A percentile compares a stretch with the other conserved stretches of the same genome.
These are phyloP conservation scores for Thermomucor indicae-seudaticae DNA, from an alignment of 371 early-diverging fungal genomes.

Conservation along the genomic window DNA sequence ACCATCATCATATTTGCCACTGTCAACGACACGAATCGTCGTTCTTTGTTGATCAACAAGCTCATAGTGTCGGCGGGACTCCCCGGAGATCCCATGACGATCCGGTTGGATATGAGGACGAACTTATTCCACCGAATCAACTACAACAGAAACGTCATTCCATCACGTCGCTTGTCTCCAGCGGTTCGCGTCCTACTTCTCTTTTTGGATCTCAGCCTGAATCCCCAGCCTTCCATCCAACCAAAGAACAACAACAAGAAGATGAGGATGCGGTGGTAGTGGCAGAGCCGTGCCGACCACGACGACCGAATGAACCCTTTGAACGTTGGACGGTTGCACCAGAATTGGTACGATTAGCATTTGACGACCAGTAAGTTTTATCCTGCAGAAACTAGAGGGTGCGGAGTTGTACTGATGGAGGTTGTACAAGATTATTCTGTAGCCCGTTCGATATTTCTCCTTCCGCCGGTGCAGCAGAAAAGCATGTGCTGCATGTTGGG, in stretches of 20 bases:
- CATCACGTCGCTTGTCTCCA: conserved; percentile 19
- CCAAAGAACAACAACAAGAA: conserved; percentile 12
- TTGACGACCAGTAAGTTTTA: conserved; percentile 31
- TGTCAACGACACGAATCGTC: conserved; percentile 3
- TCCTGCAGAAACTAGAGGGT: background rate
- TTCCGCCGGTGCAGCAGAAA: conserved; percentile 21
- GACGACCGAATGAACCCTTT: too few relatives aligned
- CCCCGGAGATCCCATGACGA: conserved; percentile 10
- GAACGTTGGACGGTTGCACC: conserved; percentile 34
- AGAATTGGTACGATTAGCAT: conserved; percentile 31
- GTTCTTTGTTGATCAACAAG: background rate
- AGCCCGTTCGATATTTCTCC: conserved; percentile 16
- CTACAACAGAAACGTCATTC: conserved; percentile 22
- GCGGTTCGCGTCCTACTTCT: conserved; percentile 25
- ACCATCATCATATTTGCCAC: conserved; percentile 9
- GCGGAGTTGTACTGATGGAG: background rate
- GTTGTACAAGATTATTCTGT: conserved; percentile 21
- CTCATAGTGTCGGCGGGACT: conserved; percentile 8
- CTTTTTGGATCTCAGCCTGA: conserved; percentile 26
- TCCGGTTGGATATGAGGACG: background rate
- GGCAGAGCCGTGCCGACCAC: background rate
- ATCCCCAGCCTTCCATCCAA: conserved; percentile 24
- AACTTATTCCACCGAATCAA: background rate
- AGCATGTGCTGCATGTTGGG: conserved; percentile 37
- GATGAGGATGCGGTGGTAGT: conserved; percentile 19